A percentile compares a stretch with the other conserved stretches of the same genome.
phyloP scores from a whole-genome alignment of 2,329 filamentous ascomycete genomes.

The Byssoonygena ceratinophila region DNA sequence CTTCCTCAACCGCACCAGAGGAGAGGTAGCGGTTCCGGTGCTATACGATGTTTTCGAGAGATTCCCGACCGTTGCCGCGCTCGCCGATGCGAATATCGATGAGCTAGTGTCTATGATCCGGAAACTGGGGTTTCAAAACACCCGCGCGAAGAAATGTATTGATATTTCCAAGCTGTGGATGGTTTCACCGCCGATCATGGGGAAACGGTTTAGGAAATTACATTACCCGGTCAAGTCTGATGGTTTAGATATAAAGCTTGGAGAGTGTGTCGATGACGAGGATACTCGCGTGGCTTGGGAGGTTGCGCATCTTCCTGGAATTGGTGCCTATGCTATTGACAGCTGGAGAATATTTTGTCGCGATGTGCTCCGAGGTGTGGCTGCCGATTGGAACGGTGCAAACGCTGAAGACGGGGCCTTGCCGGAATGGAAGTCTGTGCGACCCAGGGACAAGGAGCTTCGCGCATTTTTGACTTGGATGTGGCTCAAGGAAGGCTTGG shows the following conservation, averaged over 20 bases:
- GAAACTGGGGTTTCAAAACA: constrained; percentile 59
- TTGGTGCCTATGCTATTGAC: constrained; percentile 71
- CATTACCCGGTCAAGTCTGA: constrained; percentile 45
- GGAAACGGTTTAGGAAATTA: constrained; percentile 46
- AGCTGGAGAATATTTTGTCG: constrained; percentile 92
- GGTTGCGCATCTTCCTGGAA: constrained; percentile 69
- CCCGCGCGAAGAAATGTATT: constrained; percentile 58
- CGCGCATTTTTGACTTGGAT: constrained; percentile 78
- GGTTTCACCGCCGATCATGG: constrained; percentile 49
- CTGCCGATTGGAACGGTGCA: constrained; percentile 55
- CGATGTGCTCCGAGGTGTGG: constrained; percentile 59
- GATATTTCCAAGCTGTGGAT: constrained; percentile 61
- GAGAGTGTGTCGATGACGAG: constrained; percentile 41
- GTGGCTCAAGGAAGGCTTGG: constrained; percentile 78
- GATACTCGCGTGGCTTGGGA: constrained; percentile 58
- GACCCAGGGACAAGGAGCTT: constrained; percentile 79
- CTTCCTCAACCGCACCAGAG: constrained; percentile 73
- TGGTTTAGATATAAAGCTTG: constrained; percentile 39
- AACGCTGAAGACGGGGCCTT: constrained; percentile 47
- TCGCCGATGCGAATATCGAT: constrained; percentile 48
- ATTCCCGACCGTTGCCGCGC: constrained; percentile 56
- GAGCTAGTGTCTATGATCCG: constrained; percentile 55
- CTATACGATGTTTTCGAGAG: constrained; percentile 57
- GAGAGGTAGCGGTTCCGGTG: constrained; percentile 61
- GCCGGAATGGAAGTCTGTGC: constrained; percentile 82